Evolutionary conservation across 2,329 filamentous ascomycete genomes (phyloP), one percentile per base, ranked within the genome.

Genomic region (Diaporthe aspalathi): DNA sequence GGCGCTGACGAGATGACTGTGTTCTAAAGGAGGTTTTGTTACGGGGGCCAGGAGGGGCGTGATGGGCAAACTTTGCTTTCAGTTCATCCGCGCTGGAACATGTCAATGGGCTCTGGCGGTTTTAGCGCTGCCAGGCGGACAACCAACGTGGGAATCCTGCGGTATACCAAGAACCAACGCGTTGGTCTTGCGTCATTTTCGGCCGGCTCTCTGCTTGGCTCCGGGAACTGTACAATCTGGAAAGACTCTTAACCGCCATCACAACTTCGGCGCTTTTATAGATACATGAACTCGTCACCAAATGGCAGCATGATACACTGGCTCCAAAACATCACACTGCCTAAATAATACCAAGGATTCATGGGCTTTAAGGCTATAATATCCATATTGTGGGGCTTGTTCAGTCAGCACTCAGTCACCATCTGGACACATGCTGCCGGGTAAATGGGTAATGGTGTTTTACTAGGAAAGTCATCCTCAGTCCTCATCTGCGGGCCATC

Each of bases 141-240:
- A 29, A 38, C 29, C 14, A 20, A 17, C n/a, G 45, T 20, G 60
- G 60, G 60, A 65, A 14, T 24, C 45, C 29, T 65, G 29, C 45
- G 49, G n/a, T 9, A 35, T 65, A 50, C 45, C 29, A 50, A 65
- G 43, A 50, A n/a, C n/a, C 60, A n/a, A 65, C 12, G 12, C 17
- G 60, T 65, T 65, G 60, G 16, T 65, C 60, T 50, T 50, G 60
- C 60, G 60, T 65, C 45, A 65, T 65, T 65, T 65, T 20, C 27
- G 60, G 60, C 45, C 60, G 29, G 45, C 60, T 65, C 29, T 17
- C 3, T 49, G 60, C 60, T 65, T 65, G 60, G 45, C 45, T 45
- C 29, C 29, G n/a, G 29, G 45, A 20, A 27, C 50, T 20, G 12
- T 20, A 38, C 45, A 65, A 50, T 27, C 24, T 50, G 29, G 29